A percentile compares a stretch with the other conserved stretches of the same genome.
These are phyloP conservation scores for Cordia subcordata DNA, from an alignment of 257 asterid species.

Conservation along the genomic window DNA sequence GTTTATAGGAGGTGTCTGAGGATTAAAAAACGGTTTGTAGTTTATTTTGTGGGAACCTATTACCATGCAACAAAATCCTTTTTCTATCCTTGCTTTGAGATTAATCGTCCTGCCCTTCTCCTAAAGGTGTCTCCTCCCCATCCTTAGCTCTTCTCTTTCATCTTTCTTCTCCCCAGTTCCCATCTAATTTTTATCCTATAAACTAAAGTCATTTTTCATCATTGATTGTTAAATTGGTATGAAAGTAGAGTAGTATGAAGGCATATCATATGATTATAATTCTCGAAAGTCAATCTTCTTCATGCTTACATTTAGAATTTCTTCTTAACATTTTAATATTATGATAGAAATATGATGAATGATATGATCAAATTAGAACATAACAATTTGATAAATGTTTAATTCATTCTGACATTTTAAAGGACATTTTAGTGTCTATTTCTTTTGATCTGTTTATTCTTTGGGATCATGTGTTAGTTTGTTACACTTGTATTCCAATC, in stretches of 20 bases:
- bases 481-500: no score
- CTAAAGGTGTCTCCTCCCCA: constrained; percentile 41
- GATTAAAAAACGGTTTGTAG: constrained; percentile 15
- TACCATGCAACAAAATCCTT: constrained; percentile 27
- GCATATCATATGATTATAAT: no score
- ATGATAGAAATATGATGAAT: no score
- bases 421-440: no score
- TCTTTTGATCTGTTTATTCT: no score
- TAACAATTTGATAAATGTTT: no score
- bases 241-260: neutral
- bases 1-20: constrained; percentile 23
- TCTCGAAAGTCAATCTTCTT: no score
- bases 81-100: constrained; percentile 32
- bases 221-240: neutral
- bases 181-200: neutral
- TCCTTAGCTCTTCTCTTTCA: neutral
- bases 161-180: neutral
- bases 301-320: no score
- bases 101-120: constrained; percentile 61
- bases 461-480: no score
- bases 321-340: neutral
- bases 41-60: constrained; percentile 21
- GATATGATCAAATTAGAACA: no score
- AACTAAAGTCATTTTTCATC: neutral
- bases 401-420: no score